Evolutionary conservation across 1,284 basidiomycete species (phyloP).

Genomic region (Xerocomus tenax): DNA sequence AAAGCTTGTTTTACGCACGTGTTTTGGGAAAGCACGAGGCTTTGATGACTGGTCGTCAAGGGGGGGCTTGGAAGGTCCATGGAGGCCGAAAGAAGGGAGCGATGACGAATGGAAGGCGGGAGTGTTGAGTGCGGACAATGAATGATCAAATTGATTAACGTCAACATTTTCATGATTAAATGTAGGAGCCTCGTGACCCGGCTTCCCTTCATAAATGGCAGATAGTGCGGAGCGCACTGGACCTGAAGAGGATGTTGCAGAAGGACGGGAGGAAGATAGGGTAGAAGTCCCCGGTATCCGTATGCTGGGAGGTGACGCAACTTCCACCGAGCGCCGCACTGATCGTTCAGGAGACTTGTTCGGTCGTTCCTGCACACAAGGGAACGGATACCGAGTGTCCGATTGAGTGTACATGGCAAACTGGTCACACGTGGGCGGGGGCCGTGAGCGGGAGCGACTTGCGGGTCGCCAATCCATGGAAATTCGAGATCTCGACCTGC

Average conservation of each 20-base stretch:
- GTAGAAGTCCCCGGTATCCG: slow-evolving; percentile 46
- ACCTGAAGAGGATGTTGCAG: slow-evolving; percentile 35
- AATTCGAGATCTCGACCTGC: slow-evolving; percentile 85
- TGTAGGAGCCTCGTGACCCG: slow-evolving; percentile 28
- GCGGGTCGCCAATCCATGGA: slow-evolving; percentile 77
- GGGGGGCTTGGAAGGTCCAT: slow-evolving; percentile 44
- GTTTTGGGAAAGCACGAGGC: slow-evolving; percentile 61
- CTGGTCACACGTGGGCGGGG: slow-evolving; percentile 47
- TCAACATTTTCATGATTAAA: slow-evolving; percentile 34
- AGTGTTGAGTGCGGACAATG: slow-evolving; percentile 42
- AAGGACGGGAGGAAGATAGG: slow-evolving; percentile 43
- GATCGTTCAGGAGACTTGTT: slow-evolving; percentile 28
- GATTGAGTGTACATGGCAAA: slow-evolving; percentile 32
- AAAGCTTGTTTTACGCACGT: slow-evolving; percentile 86
- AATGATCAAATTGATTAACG: slow-evolving; percentile 33
- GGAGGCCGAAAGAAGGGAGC: slow-evolving; percentile 53
- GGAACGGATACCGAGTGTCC: slow-evolving; percentile 41
- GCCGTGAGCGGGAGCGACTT: slow-evolving; percentile 66
- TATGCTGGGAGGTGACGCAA: slow-evolving; percentile 36
- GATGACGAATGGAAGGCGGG: slow-evolving; percentile 60
- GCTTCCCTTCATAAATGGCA: slow-evolving; percentile 51
- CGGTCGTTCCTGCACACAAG: slow-evolving; percentile 18
- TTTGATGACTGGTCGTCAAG: slow-evolving; percentile 33
- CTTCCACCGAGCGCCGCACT: slow-evolving; percentile 20
- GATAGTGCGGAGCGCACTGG: slow-evolving; percentile 36